These are phyloP conservation scores for Russula sp. DNA, from an alignment of 768 basidiomycete species.

Conservation along the genomic window DNA sequence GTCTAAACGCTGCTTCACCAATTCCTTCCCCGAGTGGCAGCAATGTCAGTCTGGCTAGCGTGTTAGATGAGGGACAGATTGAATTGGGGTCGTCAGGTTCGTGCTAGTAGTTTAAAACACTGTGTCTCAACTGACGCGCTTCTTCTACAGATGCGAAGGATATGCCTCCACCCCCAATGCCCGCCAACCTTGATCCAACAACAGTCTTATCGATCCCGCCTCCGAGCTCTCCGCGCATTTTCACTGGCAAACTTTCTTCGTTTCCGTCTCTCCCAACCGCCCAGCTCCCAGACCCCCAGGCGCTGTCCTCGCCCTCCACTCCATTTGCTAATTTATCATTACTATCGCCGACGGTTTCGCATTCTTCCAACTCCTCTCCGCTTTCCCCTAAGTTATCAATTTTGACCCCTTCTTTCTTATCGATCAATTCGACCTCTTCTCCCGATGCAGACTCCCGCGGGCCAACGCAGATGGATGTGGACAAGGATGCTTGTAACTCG, in stretches of 20 bases:
- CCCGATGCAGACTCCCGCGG: not conserved
- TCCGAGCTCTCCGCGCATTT: constrained; percentile 14
- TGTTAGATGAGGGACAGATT: constrained; percentile 19
- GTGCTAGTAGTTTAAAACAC: not conserved
- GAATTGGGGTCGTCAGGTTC: constrained; percentile 26
- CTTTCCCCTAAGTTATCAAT: constrained; percentile 26
- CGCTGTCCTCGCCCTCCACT: constrained; percentile 27
- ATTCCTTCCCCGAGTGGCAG: constrained; percentile 23
- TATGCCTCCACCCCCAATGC: constrained; percentile 51
- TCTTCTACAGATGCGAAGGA: constrained; percentile 31
- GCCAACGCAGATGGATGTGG: constrained; percentile 17
- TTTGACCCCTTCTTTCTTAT: constrained; percentile 19
- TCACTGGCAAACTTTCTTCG: constrained; percentile 14
- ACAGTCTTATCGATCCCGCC: constrained; percentile 30
- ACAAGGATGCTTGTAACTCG: not conserved
- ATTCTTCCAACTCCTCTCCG: constrained; percentile 20
- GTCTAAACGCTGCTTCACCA: constrained; percentile 12
- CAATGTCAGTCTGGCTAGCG: constrained; percentile 24
- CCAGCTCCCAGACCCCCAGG: constrained; percentile 3
- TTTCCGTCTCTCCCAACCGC: not conserved
- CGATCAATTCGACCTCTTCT: not conserved
- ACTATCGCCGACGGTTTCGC: constrained; percentile 31
- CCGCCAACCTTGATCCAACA: constrained; percentile 39
- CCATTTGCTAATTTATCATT: constrained; percentile 51
- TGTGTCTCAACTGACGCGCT: not conserved